Evolutionary conservation across 2,329 filamentous ascomycete species (phyloP), one percentile per base, ranked within the genome.

Genomic region (Fusarium xyrophilum): DNA sequence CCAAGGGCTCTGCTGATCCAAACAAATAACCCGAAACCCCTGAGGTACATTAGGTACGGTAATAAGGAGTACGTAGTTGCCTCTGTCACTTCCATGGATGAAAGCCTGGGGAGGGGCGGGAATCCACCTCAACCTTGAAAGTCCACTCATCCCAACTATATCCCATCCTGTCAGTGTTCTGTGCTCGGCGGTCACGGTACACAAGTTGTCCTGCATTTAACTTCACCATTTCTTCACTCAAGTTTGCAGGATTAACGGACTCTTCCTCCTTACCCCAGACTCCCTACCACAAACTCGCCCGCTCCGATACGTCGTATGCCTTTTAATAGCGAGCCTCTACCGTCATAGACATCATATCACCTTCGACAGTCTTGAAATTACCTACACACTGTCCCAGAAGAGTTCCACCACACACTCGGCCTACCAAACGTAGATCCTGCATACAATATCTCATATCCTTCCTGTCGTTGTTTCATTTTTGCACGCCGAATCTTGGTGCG

Each of bases 371-470:
- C 53, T 40, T 51, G 33, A 55, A 44, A 56, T 50, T 50, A 38
- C 30, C 33, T 25, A 52, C 56, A 43, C 65, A 61, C 42, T 59
- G 55, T 68, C 48, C 55, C 21, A 33, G 38, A 57, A 58, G 39
- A 65, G 50, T 70, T 56, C 55, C 54, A 69, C 60, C 64, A 42
- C 36, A 54, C 56, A 33, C 44, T 68, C 67, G 52, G 48, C 55
- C 55, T 57, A 53, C 63, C 38, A 64, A 50, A 56, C 67, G 67
- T 43, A 64, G 63, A 69, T 68, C 52, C 55, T 67, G 38, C 66
- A 59, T 67, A 46, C 62, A 51, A 53, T 39, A 59, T 69, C 66
- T 42, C 35, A 50, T 59, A 65, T 57, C 35, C 30, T 36, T 57
- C 27, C 30, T 32, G 30, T 63, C 42, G 32, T 27, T 48, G 55